Conservation (phyloP, 768 basidiomycete genomes). For the Hortiboletus campestris region DNA sequence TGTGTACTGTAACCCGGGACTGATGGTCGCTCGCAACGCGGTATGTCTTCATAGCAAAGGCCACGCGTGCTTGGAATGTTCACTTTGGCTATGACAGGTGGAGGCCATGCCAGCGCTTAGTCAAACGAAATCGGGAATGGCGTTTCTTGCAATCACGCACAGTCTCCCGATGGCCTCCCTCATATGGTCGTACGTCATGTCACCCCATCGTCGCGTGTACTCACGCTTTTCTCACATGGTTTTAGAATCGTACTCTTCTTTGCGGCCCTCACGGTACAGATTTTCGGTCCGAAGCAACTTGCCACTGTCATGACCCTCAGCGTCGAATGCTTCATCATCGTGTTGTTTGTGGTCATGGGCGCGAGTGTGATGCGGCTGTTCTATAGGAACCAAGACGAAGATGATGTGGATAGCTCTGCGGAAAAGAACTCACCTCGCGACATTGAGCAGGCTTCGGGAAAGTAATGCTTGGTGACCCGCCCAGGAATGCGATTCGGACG, state of each 20-base stretch:
- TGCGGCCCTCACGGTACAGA: too few relatives aligned
- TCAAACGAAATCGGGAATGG: conserved; percentile 2
- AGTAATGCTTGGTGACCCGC: background rate
- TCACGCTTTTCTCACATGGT: background rate
- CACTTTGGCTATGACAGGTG: background rate
- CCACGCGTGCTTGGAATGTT: too few relatives aligned
- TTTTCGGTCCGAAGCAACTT: background rate
- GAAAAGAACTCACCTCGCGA: background rate
- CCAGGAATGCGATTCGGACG: background rate
- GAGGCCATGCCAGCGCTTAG: conserved; percentile 1
- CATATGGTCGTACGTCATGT: conserved; percentile 15
- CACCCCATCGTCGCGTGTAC: background rate
- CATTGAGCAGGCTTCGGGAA: background rate
- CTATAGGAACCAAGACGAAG: background rate
- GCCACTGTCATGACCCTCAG: background rate
- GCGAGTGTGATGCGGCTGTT: background rate
- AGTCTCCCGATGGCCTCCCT: conserved; percentile 13
- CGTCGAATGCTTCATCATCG: background rate
- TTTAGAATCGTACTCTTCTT: conserved; percentile 11
- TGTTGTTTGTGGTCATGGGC: background rate
- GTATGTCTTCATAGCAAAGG: conserved; percentile 1
- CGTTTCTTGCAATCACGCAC: conserved; percentile 12
- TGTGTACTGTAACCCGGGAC: conserved; percentile 8
- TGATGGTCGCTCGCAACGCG: background rate
- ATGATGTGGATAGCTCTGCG: background rate